phyloP scores from a whole-genome alignment of 192 early-diverging fungal species.

The Spizellomyces sp. region DNA sequence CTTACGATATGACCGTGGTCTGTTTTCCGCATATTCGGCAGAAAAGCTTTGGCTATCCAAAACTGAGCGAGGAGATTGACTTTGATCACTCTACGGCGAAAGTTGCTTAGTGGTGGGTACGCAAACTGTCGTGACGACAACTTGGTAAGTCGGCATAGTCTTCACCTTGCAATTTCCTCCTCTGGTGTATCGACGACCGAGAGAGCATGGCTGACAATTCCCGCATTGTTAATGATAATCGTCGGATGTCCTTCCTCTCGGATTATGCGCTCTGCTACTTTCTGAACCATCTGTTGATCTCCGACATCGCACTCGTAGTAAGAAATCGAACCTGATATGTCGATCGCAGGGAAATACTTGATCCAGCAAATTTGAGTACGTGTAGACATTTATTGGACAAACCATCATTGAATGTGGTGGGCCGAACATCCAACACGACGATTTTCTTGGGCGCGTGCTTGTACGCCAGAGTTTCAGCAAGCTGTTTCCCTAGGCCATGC shows the following conservation, averaged over 20 bases:
- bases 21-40: constrained; percentile 72
- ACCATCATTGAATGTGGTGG: constrained; percentile 29
- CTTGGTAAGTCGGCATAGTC: background rate
- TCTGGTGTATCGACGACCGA: constrained; percentile 63
- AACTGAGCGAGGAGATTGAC: constrained; percentile 78
- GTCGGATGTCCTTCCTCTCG: constrained; percentile 70
- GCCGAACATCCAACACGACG: constrained; percentile 56
- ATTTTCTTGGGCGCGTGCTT: constrained; percentile 42
- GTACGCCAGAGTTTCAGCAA: constrained; percentile 50
- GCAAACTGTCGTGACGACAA: background rate
- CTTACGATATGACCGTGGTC: constrained; percentile 80
- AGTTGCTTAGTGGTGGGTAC: too few species aligned
- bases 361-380: too few species aligned
- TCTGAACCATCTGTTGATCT: constrained; percentile 44
- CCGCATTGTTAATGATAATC: constrained; percentile 83
- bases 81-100: constrained; percentile 50
- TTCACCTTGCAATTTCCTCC: constrained; percentile 57
- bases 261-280: constrained; percentile 47
- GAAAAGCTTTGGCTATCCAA: constrained; percentile 72
- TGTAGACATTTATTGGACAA: constrained; percentile 8
- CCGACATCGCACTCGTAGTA: constrained; percentile 67
- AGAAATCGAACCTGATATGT: constrained; percentile 21
- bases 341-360: too few species aligned
- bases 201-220: constrained; percentile 65
- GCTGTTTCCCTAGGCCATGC: constrained; percentile 56